Evolutionary conservation across 352 stramenopile species (phyloP).

Genomic region (Peronosclerospora sorghi): DNA sequence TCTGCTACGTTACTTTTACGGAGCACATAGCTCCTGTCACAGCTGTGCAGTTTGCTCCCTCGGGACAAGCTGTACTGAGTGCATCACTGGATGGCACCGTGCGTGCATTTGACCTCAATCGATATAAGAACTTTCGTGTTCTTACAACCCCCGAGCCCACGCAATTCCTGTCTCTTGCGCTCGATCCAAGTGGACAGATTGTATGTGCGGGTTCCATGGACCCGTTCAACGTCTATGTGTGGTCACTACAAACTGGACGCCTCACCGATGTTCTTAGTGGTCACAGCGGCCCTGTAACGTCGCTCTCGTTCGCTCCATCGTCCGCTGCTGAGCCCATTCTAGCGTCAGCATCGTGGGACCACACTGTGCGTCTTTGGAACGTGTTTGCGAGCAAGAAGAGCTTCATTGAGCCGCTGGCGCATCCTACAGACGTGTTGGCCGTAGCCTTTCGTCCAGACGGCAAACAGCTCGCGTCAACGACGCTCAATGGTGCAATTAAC

Average conservation of each 20-base stretch:
- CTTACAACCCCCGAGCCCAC: slow-evolving; percentile 93
- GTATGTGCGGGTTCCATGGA: slow-evolving; percentile 92
- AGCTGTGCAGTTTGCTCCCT: slow-evolving; percentile 90
- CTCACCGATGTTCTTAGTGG: slow-evolving; percentile 97
- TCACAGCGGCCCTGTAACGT: slow-evolving; percentile 94
- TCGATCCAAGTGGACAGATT: slow-evolving; percentile 96
- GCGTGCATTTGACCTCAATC: slow-evolving; percentile 95
- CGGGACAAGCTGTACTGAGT: slow-evolving; percentile 89
- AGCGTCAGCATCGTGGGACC: slow-evolving; percentile 96
- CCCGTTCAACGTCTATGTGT: slow-evolving; percentile 97
- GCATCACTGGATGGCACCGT: slow-evolving; percentile 98
- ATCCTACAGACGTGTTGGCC: slow-evolving; percentile 94
- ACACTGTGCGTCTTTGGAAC: slow-evolving; percentile 98
- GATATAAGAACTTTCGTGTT: slow-evolving; percentile 98
- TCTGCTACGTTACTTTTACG: slow-evolving; percentile 98
- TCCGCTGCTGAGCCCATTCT: slow-evolving; percentile 79
- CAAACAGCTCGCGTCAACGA: slow-evolving; percentile 92
- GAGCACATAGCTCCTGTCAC: slow-evolving; percentile 96
- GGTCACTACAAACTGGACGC: slow-evolving; percentile 93
- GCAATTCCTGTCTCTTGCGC: slow-evolving; percentile 95
- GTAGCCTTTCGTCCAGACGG: slow-evolving; percentile 95
- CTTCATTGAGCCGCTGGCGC: slow-evolving; percentile 92
- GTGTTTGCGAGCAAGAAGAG: slow-evolving; percentile 95
- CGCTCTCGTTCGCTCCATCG: slow-evolving; percentile 86
- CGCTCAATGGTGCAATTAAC: slow-evolving; percentile 92